phyloP scores from a whole-genome alignment of 2,329 filamentous ascomycete genomes.

The Chalaropsis ovoidea region DNA sequence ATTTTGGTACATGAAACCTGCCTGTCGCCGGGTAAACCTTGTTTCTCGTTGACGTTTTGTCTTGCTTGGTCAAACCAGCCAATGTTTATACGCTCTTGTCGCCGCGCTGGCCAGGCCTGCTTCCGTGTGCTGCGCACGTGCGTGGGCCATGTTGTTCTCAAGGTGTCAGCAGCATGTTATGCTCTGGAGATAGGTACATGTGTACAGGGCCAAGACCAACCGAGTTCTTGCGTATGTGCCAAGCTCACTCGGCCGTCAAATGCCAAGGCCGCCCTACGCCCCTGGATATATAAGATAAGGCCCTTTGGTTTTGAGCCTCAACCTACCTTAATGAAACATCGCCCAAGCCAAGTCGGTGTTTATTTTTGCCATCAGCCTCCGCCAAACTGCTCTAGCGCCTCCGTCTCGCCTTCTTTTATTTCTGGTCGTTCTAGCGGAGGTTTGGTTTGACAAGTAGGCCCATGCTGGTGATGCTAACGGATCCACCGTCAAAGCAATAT shows the following conservation, averaged over 20 bases:
- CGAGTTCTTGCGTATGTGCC: background rate
- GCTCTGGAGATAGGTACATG: background rate
- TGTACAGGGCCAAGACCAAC: background rate
- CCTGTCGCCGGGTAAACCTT: background rate
- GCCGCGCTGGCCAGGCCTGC: background rate
- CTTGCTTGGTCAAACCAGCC: background rate
- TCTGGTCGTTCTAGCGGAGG: background rate
- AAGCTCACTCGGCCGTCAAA: conserved; percentile 5
- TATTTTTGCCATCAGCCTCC: background rate
- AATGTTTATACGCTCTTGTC: background rate
- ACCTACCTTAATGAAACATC: conserved; percentile 19
- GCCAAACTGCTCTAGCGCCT: background rate
- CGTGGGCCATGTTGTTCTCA: background rate
- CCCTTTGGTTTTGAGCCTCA: conserved; percentile 17
- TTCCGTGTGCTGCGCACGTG: conserved; percentile 8
- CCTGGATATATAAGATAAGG: conserved; percentile 10
- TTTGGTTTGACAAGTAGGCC: background rate
- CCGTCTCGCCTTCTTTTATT: background rate
- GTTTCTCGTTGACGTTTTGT: conserved; percentile 9
- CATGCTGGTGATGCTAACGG: conserved; percentile 5
- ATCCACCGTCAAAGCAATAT: conserved; percentile 13
- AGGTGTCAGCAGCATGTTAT: background rate
- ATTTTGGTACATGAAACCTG: conserved; percentile 8
- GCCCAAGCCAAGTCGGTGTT: background rate
- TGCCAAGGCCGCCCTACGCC: conserved; percentile 16